Percentiles rank a stretch among this genome's conserved stretches.
phyloP scores from a whole-genome alignment of 805 yeast species.

The Candida adriatica region DNA sequence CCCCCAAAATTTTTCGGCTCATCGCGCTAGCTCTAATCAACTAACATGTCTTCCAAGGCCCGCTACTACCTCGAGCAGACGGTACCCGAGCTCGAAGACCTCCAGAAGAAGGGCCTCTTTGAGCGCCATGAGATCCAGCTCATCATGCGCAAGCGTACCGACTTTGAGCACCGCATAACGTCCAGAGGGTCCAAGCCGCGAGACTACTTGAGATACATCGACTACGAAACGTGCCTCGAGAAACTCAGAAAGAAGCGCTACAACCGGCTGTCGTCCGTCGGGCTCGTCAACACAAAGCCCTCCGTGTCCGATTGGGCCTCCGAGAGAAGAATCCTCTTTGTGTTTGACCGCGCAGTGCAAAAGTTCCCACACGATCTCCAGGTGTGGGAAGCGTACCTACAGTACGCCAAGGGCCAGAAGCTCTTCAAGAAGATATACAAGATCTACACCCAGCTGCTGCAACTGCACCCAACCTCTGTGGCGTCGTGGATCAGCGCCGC shows the following conservation, averaged over 20 bases:
- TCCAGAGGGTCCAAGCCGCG: constrained; percentile 75
- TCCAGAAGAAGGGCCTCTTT: constrained; percentile 74
- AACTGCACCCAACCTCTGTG: constrained; percentile 84
- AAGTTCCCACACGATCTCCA: constrained; percentile 71
- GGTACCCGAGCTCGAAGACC: constrained; percentile 89
- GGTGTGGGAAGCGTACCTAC: constrained; percentile 74
- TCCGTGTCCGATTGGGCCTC: constrained; percentile 86
- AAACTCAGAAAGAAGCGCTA: constrained; percentile 67
- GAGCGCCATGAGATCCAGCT: constrained; percentile 72
- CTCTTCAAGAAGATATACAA: constrained; percentile 68
- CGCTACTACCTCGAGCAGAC: constrained; percentile 58
- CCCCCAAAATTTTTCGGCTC: not conserved
- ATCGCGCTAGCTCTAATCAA: not conserved
- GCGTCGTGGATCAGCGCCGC: constrained; percentile 95
- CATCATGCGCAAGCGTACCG: constrained; percentile 90
- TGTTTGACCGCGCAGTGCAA: constrained; percentile 75
- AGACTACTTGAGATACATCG: constrained; percentile 74
- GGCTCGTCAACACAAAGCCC: constrained; percentile 50
- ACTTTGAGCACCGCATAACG: constrained; percentile 84
- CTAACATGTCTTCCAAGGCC: constrained; percentile 30
- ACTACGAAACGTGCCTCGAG: constrained; percentile 76
- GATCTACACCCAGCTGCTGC: constrained; percentile 70
- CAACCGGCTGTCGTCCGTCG: constrained; percentile 48
- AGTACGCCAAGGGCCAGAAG: constrained; percentile 58
- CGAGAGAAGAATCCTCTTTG: constrained; percentile 68